Conservation (phyloP, 495 filamentous ascomycete genomes). For the Aspergillus wentii region DNA sequence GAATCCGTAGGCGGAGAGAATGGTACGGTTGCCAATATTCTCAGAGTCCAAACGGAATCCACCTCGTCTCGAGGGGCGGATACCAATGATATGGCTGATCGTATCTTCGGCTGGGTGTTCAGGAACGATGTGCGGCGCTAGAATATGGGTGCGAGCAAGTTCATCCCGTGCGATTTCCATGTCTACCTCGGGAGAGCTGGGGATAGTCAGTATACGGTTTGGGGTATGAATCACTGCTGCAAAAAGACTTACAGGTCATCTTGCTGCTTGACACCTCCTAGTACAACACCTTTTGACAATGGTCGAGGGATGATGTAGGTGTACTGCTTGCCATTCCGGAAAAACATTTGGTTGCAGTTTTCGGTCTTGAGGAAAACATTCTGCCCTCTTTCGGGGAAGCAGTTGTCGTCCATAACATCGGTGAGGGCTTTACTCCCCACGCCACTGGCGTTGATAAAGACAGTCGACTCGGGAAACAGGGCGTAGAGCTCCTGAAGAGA, state of each 20-base stretch:
- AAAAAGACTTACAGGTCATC: slow-evolving; percentile 26
- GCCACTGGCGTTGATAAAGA: slow-evolving; percentile 44
- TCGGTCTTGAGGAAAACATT: slow-evolving; percentile 36
- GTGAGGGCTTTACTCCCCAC: slow-evolving; percentile 29
- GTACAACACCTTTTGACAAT: slow-evolving; percentile 33
- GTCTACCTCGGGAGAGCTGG: slow-evolving; percentile 32
- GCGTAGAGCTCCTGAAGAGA: slow-evolving; percentile 34
- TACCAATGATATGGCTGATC: slow-evolving; percentile 36
- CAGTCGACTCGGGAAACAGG: slow-evolving; percentile 31
- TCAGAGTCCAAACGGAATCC: slow-evolving; percentile 37
- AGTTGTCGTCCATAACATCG: slow-evolving; percentile 34
- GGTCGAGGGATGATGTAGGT: slow-evolving; percentile 49
- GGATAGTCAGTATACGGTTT: neutral
- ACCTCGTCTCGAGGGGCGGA: slow-evolving; percentile 32
- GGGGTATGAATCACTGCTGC: too few relatives aligned
- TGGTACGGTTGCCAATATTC: slow-evolving; percentile 16
- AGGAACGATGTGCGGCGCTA: slow-evolving; percentile 37
- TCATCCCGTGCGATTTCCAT: slow-evolving; percentile 35
- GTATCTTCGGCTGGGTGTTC: slow-evolving; percentile 23
- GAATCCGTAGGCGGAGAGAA: slow-evolving; percentile 41
- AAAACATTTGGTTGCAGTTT: slow-evolving; percentile 29
- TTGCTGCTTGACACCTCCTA: slow-evolving; percentile 44
- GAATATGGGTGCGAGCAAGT: slow-evolving; percentile 34
- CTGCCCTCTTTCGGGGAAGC: slow-evolving; percentile 39
- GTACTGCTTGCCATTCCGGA: slow-evolving; percentile 42